Percentiles rank a stretch among this genome's conserved stretches.
These are phyloP conservation scores for Pinus albicaulis DNA, from an alignment of 75 land plant species.

Conservation along the genomic window DNA sequence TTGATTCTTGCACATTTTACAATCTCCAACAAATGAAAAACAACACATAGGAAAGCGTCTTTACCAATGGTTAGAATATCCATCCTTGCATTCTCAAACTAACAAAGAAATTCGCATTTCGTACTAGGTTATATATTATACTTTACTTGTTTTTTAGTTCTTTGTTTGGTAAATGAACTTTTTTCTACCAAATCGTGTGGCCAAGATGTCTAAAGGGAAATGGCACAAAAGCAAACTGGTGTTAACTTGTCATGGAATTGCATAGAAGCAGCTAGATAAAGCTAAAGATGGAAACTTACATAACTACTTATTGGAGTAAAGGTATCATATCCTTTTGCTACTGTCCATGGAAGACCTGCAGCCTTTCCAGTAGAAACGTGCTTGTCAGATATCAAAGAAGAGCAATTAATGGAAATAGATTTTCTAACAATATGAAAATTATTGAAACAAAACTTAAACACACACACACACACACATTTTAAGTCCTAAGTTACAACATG, in stretches of 20 bases:
- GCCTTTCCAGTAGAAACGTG: slow-evolving; percentile 29
- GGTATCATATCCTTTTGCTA: slow-evolving; percentile 97
- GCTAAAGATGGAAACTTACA: slow-evolving; percentile 48
- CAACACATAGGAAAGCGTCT: neutral
- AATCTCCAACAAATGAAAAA: neutral
- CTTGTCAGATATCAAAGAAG: neutral
- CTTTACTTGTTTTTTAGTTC: neutral
- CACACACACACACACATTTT: too few species aligned
- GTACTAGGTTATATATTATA: neutral
- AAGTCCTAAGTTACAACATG: too few species aligned
- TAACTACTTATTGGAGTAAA: slow-evolving; percentile 92
- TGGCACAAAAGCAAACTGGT: neutral
- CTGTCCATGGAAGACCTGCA: slow-evolving; percentile 93
- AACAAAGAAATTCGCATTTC: neutral
- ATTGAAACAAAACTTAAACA: too few species aligned
- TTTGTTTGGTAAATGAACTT: neutral
- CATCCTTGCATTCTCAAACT: neutral
- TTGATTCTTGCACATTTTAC: neutral
- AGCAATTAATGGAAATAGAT: neutral
- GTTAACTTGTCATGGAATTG: slow-evolving; percentile 1
- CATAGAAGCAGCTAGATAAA: neutral
- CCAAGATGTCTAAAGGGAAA: neutral
- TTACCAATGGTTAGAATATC: neutral
- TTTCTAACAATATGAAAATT: too few species aligned
- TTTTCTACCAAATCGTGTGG: neutral